Evolutionary conservation across 2,329 filamentous ascomycete genomes (phyloP).

Genomic region (Microsporum canis): DNA sequence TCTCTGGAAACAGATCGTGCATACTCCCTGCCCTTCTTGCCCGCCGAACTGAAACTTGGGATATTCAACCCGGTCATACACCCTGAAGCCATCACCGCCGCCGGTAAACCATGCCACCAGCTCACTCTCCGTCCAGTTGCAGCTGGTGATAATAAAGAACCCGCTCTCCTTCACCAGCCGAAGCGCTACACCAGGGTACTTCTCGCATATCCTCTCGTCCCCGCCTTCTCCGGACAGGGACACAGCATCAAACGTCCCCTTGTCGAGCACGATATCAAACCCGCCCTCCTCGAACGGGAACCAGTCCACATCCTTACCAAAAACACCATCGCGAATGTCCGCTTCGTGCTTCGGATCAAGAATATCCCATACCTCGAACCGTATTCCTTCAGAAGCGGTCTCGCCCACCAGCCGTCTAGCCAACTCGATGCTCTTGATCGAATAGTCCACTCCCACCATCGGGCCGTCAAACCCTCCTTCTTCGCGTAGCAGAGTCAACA

Average conservation of each 20-base stretch:
- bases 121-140: conserved; percentile 95
- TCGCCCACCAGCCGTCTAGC: conserved; percentile 48
- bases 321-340: neutral
- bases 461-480: conserved; percentile 52
- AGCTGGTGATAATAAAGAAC: conserved; percentile 78
- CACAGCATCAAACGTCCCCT: conserved; percentile 95
- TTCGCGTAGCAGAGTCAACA: conserved; percentile 70
- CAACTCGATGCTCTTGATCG: conserved; percentile 59
- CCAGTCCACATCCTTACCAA: conserved; percentile 21
- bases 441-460: conserved; percentile 86
- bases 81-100: conserved; percentile 40
- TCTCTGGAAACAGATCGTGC: conserved; percentile 68
- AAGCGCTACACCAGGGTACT: conserved; percentile 59
- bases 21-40: conserved; percentile 76
- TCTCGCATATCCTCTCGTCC: conserved; percentile 53
- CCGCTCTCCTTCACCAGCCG: conserved; percentile 59
- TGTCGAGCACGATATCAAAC: conserved; percentile 91
- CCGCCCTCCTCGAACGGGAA: conserved; percentile 39
- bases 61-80: conserved; percentile 63
- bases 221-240: conserved; percentile 43
- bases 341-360: conserved; percentile 28
- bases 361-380: conserved; percentile 55
- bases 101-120: conserved; percentile 65
- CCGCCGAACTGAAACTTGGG: conserved; percentile 83
- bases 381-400: conserved; percentile 39